phyloP scores from a whole-genome alignment of 2,329 filamentous ascomycete genomes.

The Fusarium brachygibbosum region DNA sequence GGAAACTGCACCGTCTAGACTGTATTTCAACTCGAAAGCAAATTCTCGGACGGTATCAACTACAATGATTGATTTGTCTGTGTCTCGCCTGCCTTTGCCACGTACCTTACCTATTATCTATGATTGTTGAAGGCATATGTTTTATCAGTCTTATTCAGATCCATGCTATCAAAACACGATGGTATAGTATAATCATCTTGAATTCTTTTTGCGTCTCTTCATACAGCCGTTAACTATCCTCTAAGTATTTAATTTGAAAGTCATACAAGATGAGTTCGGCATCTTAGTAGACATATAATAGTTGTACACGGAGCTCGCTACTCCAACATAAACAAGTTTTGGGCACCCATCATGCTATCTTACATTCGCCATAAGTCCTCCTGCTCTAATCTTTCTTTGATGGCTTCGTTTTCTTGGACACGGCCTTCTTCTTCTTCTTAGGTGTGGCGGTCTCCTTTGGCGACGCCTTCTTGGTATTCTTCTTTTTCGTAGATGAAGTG shows the following conservation, averaged over 20 bases:
- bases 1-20: not conserved
- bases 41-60: not conserved
- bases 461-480: not conserved
- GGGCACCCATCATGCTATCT: not conserved
- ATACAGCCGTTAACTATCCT: not conserved
- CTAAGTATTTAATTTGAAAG: slow-evolving; percentile 22
- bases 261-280: slow-evolving; percentile 16
- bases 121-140: not conserved
- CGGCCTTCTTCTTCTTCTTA: not conserved
- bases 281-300: slow-evolving; percentile 10
- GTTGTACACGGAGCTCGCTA: slow-evolving; percentile 30
- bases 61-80: not conserved
- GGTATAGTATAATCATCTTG: not conserved
- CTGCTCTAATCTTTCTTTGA: not conserved
- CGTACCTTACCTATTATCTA: not conserved
- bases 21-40: not conserved
- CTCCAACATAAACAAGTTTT: slow-evolving; percentile 13
- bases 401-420: not conserved
- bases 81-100: not conserved
- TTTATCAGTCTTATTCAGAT: not conserved
- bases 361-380: not conserved
- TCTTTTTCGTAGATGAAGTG: not conserved
- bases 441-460: not conserved
- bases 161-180: not conserved
- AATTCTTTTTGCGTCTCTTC: not conserved